phyloP scores from a whole-genome alignment of 2,329 filamentous ascomycete species.

The Claviceps purpurea region DNA sequence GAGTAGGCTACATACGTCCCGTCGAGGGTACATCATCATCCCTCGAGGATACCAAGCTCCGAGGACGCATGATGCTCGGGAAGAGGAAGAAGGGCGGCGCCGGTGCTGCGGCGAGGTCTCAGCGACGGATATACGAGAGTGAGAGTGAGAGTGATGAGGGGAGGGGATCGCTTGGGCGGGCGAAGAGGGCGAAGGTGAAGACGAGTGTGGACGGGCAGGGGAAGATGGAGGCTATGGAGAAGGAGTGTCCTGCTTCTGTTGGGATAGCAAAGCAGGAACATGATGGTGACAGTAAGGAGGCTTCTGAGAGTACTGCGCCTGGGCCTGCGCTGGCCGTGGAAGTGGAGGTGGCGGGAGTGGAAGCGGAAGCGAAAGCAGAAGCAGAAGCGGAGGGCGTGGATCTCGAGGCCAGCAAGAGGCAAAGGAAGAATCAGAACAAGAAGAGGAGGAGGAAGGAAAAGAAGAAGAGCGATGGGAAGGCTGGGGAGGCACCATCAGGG shows the following conservation, averaged over 20 bases:
- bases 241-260: background rate
- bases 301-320: too few relatives aligned
- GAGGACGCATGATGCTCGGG: constrained; percentile 7
- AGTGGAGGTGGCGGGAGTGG: too few relatives aligned
- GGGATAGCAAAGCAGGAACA: background rate
- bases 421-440: background rate
- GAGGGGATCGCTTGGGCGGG: constrained; percentile 22
- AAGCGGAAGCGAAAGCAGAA: background rate
- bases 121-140: constrained; percentile 12
- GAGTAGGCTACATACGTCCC: constrained; percentile 27
- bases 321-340: too few relatives aligned
- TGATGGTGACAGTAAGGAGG: too few relatives aligned
- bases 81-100: constrained; percentile 6
- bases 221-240: background rate
- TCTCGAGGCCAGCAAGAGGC: background rate
- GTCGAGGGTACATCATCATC: constrained; percentile 13
- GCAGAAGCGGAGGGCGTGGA: too few relatives aligned
- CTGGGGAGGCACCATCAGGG: too few relatives aligned
- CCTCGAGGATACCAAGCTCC: constrained; percentile 1
- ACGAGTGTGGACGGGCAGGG: background rate
- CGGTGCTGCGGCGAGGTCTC: constrained; percentile 2
- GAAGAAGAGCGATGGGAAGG: background rate
- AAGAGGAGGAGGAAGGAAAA: background rate
- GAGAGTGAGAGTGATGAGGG: constrained; percentile 24
- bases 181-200: constrained; percentile 7